A percentile compares a stretch with the other conserved stretches of the same genome.
These are phyloP conservation scores for Lentithecium fluviatile DNA, from an alignment of 495 filamentous ascomycete species.

Conservation along the genomic window DNA sequence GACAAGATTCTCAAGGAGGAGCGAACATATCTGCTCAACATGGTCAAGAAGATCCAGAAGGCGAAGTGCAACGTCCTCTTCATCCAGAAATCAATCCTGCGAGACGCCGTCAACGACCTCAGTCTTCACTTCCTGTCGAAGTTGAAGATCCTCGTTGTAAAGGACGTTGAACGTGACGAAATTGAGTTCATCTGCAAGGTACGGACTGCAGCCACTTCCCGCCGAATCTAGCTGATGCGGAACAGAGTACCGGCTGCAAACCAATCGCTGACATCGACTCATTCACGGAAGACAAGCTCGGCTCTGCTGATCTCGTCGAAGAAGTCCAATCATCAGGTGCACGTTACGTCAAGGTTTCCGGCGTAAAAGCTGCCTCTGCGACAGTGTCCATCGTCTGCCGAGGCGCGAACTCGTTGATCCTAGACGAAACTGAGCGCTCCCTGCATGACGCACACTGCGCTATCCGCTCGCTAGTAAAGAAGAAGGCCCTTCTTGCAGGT, in stretches of 20 bases:
- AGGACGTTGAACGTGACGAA: constrained; percentile 97
- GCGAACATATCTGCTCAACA: constrained; percentile 93
- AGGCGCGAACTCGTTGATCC: constrained; percentile 89
- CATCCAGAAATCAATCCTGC: constrained; percentile 97
- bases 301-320: constrained; percentile 91
- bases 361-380: constrained; percentile 75
- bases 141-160: constrained; percentile 90
- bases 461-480: constrained; percentile 96
- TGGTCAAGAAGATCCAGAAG: constrained; percentile 99
- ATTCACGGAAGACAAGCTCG: constrained; percentile 98
- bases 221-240: not conserved
- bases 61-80: constrained; percentile 98
- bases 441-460: constrained; percentile 97
- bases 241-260: constrained; percentile 84
- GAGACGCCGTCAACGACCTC: constrained; percentile 96
- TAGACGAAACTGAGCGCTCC: constrained; percentile 94
- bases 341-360: constrained; percentile 90
- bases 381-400: constrained; percentile 92
- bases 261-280: constrained; percentile 98
- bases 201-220: constrained; percentile 9
- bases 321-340: constrained; percentile 84
- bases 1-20: constrained; percentile 99
- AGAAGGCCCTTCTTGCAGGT: constrained; percentile 93
- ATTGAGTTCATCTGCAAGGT: constrained; percentile 98
- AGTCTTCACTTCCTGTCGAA: constrained; percentile 96